phyloP scores from a whole-genome alignment of 2,329 filamentous ascomycete species.

The Colletotrichum viniferum region DNA sequence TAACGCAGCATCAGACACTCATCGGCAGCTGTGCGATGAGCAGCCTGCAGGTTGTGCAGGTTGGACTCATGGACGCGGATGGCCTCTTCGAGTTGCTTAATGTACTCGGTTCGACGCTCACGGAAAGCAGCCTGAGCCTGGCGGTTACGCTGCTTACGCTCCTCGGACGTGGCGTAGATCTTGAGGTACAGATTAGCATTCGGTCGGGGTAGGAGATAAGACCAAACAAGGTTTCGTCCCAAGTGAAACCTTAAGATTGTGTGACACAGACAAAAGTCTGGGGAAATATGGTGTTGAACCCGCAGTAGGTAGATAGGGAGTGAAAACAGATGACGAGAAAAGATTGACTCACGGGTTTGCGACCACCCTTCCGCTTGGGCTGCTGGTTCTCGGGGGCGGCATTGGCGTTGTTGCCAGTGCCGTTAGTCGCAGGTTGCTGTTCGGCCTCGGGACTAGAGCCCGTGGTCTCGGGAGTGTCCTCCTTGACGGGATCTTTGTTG shows the following conservation, averaged over 20 bases:
- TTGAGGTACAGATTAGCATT: constrained; percentile 39
- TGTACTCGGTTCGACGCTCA: constrained; percentile 96
- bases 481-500: constrained; percentile 59
- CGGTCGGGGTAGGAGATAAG: constrained; percentile 21
- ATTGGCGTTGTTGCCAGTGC: constrained; percentile 32
- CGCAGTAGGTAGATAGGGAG: not conserved
- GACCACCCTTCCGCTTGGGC: constrained; percentile 95
- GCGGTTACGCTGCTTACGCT: constrained; percentile 95
- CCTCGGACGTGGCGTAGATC: constrained; percentile 99
- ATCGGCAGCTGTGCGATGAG: constrained; percentile 91
- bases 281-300: constrained; percentile 13
- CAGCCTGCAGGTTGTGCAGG: constrained; percentile 89
- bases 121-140: constrained; percentile 98
- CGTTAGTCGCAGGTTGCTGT: constrained; percentile 35
- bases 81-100: constrained; percentile 97
- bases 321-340: constrained; percentile 9
- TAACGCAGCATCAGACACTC: constrained; percentile 98
- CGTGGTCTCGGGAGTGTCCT: constrained; percentile 66
- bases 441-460: constrained; percentile 66
- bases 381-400: constrained; percentile 59
- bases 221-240: constrained; percentile 11
- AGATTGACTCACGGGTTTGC: constrained; percentile 86
- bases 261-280: constrained; percentile 9
- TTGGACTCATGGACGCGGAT: constrained; percentile 97
- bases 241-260: constrained; percentile 1